Evolutionary conservation across 2,329 filamentous ascomycete species (phyloP).

Genomic region (Ophiostoma angusticollis): DNA sequence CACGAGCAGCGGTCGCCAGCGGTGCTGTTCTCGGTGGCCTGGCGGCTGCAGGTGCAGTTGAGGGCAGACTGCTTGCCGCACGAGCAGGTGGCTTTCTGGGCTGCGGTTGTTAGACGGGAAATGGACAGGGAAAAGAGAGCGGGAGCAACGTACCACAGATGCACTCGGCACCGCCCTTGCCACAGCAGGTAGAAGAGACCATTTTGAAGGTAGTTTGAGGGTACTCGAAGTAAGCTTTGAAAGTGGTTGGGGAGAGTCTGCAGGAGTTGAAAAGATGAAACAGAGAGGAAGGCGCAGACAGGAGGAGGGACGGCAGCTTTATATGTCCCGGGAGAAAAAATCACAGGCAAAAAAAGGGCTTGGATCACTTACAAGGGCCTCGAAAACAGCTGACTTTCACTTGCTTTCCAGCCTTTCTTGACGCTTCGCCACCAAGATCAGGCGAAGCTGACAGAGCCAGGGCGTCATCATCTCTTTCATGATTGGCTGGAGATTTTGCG

Average conservation of each 20-base stretch:
- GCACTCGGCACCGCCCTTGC: constrained; percentile 38
- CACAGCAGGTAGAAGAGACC: constrained; percentile 40
- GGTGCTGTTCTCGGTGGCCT: constrained; percentile 60
- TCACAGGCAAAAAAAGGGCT: neutral
- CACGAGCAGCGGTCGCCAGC: constrained; percentile 70
- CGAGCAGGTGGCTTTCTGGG: constrained; percentile 61
- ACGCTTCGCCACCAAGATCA: no score
- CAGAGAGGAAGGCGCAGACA: neutral
- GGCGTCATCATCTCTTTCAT: no score
- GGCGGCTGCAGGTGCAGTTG: constrained; percentile 73
- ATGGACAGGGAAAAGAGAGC: neutral
- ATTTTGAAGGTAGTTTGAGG: constrained; percentile 6
- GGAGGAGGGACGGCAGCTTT: neutral
- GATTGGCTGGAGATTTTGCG: no score
- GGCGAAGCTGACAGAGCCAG: no score
- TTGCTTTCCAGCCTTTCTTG: no score
- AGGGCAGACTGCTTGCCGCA: constrained; percentile 82
- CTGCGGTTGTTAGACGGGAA: constrained; percentile 22
- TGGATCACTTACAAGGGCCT: no score
- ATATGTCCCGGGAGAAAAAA: no score
- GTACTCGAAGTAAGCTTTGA: neutral
- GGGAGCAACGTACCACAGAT: constrained; percentile 38
- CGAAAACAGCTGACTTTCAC: no score
- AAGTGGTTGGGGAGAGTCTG: neutral
- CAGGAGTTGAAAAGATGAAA: neutral